Base-by-base conservation (phyloP, 2,329 filamentous ascomycete genomes). In the Sporothrix sp. region DNA sequence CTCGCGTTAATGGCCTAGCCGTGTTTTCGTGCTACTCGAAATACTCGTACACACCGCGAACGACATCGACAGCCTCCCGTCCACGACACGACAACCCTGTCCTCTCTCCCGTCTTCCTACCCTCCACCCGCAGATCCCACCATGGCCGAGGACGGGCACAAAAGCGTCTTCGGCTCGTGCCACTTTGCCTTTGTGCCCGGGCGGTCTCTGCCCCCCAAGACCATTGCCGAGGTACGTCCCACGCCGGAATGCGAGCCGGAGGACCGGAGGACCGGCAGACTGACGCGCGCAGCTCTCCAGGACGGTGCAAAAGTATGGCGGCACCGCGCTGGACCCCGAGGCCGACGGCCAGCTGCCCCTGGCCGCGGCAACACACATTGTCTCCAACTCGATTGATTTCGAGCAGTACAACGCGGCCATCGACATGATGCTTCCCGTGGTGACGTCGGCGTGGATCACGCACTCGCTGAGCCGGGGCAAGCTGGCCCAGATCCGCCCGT, bases 371-470 rank as follows among this genome's bases (percentile, higher is more conserved):
- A 77, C 76, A 20, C 78, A 81, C 59, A 74, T 81, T 55, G 62
- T 81, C 44, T 72, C 90, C 51, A 80, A 82, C 52, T 91, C 85
- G 1, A 85, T 88, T 66, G 89, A 98, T 64, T 98, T 98, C 59
- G 82, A 87, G n/a, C 81, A 91, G 60, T 97, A 93, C 64, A 73
- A 79, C 54, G 75, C 79, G 55, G 82, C 87, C 1, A 75, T 84
- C 56, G 84, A 87, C 43, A 72, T 79, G 56, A 84, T 95, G 75
- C 83, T 93, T 45, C 85, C 88, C 10, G 85, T 97, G 1, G 82
- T 97, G 25, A 90, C 82, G 57, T 81, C 86, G 3, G 71, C 78
- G 51, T 98, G 93, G 91, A 78, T 96, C 42, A 74, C 78, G 3
- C 73, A 74, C 21, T 93, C 85, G 4, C 65, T 95, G 2, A 65